These are phyloP conservation scores for Rossbeevera mucosa DNA, from an alignment of 768 basidiomycete species.

Conservation along the genomic window DNA sequence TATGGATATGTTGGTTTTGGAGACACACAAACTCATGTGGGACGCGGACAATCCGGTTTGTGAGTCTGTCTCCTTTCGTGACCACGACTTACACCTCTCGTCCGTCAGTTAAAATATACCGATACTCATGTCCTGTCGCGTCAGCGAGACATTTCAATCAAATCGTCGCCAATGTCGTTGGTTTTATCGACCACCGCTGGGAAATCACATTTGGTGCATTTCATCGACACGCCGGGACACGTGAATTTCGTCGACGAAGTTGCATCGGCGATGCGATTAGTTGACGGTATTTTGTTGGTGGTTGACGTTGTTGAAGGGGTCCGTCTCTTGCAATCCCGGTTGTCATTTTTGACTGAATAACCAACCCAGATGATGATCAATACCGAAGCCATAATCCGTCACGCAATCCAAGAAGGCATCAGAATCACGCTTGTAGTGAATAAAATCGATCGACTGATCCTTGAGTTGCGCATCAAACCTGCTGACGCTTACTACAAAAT, in stretches of 20 bases:
- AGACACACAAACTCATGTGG: conserved; percentile 94
- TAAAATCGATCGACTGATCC: conserved; percentile 95
- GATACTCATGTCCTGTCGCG: conserved; percentile 91
- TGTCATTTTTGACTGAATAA: conserved; percentile 10
- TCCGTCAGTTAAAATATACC: conserved; percentile 80
- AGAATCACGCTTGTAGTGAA: conserved; percentile 93
- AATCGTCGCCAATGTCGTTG: conserved; percentile 95
- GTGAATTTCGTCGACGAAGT: conserved; percentile 99
- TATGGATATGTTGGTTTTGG: conserved; percentile 95
- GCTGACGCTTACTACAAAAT: conserved; percentile 98
- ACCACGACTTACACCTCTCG: conserved; percentile 19
- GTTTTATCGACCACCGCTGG: conserved; percentile 78
- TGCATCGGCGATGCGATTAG: conserved; percentile 78
- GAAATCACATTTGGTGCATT: conserved; percentile 89
- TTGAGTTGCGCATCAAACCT: conserved; percentile 94
- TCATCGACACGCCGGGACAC: conserved; percentile 97
- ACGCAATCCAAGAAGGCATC: conserved; percentile 84
- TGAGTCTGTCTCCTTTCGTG: conserved; percentile 16
- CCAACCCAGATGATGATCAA: conserved; percentile 78
- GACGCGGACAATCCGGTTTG: conserved; percentile 85
- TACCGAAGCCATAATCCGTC: conserved; percentile 82
- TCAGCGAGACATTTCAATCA: conserved; percentile 88
- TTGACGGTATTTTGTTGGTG: conserved; percentile 88
- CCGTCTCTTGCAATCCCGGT: conserved; percentile 27
- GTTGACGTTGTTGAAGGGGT: conserved; percentile 99